A percentile compares a stretch with the other conserved stretches of the same genome.
These are phyloP conservation scores for Entonaema liquescens DNA, from an alignment of 495 filamentous ascomycete genomes.

Conservation along the genomic window DNA sequence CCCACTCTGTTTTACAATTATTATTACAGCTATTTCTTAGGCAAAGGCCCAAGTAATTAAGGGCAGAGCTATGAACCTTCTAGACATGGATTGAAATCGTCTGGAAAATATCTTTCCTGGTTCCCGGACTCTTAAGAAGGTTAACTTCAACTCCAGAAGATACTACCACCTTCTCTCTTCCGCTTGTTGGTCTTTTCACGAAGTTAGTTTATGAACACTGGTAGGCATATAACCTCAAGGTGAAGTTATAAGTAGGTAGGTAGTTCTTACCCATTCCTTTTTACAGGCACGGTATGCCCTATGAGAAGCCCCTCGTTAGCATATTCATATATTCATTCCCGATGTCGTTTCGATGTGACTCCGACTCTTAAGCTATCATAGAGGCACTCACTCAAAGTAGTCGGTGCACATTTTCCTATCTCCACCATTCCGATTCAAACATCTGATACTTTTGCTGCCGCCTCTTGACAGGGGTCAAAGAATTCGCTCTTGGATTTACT, in stretches of 20 bases:
- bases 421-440: constrained; percentile 84
- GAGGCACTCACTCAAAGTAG: constrained; percentile 85
- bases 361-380: not conserved
- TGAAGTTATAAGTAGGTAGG: not conserved
- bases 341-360: not conserved
- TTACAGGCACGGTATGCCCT: constrained; percentile 96
- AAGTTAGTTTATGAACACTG: constrained; percentile 6
- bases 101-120: not conserved
- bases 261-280: constrained; percentile 83
- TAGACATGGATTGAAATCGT: not conserved
- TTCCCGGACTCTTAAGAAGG: not conserved
- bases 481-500: constrained; percentile 88
- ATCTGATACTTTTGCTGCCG: constrained; percentile 85
- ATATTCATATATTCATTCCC: not conserved
- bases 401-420: constrained; percentile 89
- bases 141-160: constrained; percentile 15
- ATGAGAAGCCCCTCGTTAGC: constrained; percentile 31
- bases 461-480: constrained; percentile 94
- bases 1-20: too few species aligned
- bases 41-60: too few species aligned
- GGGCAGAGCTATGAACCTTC: too few species aligned
- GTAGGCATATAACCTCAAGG: not conserved
- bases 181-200: constrained; percentile 57
- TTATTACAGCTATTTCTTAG: too few species aligned
- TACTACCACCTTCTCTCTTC: constrained; percentile 56